Evolutionary conservation across 306 rosid species (phyloP).

Genomic region (Ammopiptanthus mongolicus): DNA sequence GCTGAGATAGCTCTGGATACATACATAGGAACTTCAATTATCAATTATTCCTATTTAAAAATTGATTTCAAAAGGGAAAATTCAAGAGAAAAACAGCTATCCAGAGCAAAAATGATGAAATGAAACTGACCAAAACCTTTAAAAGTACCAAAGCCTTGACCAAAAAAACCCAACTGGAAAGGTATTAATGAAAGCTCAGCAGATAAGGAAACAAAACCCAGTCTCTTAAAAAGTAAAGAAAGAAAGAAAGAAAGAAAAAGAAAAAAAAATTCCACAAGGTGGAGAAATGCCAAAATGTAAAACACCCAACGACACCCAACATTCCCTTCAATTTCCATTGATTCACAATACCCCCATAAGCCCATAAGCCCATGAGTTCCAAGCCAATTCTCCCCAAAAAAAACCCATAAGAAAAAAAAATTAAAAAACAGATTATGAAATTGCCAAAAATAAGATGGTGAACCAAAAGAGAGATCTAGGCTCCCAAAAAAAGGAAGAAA

Average conservation of each 20-base stretch:
- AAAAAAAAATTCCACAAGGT: background rate
- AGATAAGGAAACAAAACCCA: constrained; percentile 21
- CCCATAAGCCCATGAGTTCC: constrained; percentile 18
- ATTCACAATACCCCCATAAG: no score
- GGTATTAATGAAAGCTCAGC: constrained; percentile 14
- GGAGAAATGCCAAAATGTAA: constrained; percentile 1
- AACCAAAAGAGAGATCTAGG: constrained; percentile 22
- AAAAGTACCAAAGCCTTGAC: constrained; percentile 6
- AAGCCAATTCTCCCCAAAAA: constrained; percentile 2
- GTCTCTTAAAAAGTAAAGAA: background rate
- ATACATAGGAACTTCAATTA: background rate
- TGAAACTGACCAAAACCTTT: no score
- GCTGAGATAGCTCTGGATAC: background rate
- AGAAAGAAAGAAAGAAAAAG: background rate
- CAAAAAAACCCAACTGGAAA: constrained; percentile 19
- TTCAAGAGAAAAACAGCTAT: background rate
- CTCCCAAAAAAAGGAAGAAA: background rate
- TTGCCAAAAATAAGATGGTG: background rate
- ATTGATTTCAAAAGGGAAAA: background rate
- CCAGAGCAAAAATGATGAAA: background rate
- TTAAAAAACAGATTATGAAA: background rate
- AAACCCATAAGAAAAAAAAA: background rate
- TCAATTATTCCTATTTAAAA: background rate
- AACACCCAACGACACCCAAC: constrained; percentile 2
- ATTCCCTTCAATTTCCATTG: background rate